Conservation (phyloP, 306 rosid genomes). For the Rubus idaeus region DNA sequence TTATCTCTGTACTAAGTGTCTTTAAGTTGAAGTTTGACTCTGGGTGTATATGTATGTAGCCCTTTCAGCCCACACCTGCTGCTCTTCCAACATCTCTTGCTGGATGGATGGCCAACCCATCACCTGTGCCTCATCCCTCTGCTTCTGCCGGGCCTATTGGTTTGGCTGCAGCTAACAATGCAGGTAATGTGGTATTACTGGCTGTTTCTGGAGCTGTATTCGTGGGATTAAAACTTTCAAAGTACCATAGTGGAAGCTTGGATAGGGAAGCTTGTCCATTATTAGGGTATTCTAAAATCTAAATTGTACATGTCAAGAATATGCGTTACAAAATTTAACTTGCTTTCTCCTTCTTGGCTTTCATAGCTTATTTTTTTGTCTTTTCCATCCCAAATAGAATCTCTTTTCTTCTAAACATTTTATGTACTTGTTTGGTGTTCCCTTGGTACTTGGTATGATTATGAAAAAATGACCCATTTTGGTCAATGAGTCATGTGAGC, state of each 20-base stretch:
- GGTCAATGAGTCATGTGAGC: background rate
- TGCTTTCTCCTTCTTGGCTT: background rate
- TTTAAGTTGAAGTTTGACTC: slow-evolving; percentile 31
- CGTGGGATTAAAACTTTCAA: background rate
- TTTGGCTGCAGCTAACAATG: slow-evolving; percentile 63
- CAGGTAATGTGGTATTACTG: slow-evolving; percentile 50
- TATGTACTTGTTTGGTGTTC: background rate
- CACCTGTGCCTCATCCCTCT: slow-evolving; percentile 91
- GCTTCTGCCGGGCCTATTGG: slow-evolving; percentile 93
- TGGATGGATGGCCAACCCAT: slow-evolving; percentile 96
- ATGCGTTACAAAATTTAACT: background rate
- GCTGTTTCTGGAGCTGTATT: slow-evolving; percentile 10
- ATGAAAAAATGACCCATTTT: background rate
- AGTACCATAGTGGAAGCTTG: background rate
- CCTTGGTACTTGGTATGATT: background rate
- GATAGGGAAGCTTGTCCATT: background rate
- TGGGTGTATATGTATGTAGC: slow-evolving; percentile 48
- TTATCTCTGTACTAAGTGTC: slow-evolving; percentile 6
- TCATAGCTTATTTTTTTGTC: background rate
- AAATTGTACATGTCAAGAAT: background rate
- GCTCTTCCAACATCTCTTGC: slow-evolving; percentile 90
- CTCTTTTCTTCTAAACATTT: background rate
- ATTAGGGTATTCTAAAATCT: background rate
- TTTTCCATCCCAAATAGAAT: background rate
- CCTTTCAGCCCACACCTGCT: slow-evolving; percentile 89